These are phyloP conservation scores for Pseudopithomyces maydicus DNA, from an alignment of 2,329 filamentous ascomycete species.

Conservation along the genomic window DNA sequence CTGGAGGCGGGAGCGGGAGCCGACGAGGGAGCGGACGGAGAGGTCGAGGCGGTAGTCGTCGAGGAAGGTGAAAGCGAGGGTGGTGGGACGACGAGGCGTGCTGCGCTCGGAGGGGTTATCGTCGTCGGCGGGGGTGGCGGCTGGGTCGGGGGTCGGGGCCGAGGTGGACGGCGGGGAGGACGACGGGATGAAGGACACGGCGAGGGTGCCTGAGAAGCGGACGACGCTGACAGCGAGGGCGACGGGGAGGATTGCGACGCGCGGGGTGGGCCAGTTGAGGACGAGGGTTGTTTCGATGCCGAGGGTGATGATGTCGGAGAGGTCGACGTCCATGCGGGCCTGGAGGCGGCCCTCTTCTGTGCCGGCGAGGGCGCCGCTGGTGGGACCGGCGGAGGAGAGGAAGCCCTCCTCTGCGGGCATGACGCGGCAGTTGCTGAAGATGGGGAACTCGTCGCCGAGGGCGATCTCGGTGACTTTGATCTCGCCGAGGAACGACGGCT, in stretches of 20 bases:
- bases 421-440: slow-evolving; percentile 96
- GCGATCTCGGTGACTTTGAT: slow-evolving; percentile 94
- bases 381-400: slow-evolving; percentile 36
- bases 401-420: slow-evolving; percentile 86
- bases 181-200: slow-evolving; percentile 87
- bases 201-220: slow-evolving; percentile 91
- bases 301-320: slow-evolving; percentile 94
- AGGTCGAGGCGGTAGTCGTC: slow-evolving; percentile 87
- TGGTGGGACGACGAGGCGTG: slow-evolving; percentile 65
- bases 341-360: slow-evolving; percentile 78
- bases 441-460: slow-evolving; percentile 95
- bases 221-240: slow-evolving; percentile 90
- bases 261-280: slow-evolving; percentile 90
- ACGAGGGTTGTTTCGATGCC: slow-evolving; percentile 93
- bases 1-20: slow-evolving; percentile 77
- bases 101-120: slow-evolving; percentile 5
- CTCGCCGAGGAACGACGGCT: slow-evolving; percentile 90
- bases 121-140: slow-evolving; percentile 20
- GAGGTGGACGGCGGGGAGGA: slow-evolving; percentile 37
- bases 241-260: slow-evolving; percentile 88
- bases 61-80: slow-evolving; percentile 91
- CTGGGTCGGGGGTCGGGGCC: slow-evolving; percentile 18
- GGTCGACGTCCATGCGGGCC: slow-evolving; percentile 94
- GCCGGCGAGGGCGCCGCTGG: slow-evolving; percentile 50
- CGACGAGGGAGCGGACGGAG: slow-evolving; percentile 78